phyloP scores from a whole-genome alignment of 2,329 filamentous ascomycete species.

The Beauveria medogensis region DNA sequence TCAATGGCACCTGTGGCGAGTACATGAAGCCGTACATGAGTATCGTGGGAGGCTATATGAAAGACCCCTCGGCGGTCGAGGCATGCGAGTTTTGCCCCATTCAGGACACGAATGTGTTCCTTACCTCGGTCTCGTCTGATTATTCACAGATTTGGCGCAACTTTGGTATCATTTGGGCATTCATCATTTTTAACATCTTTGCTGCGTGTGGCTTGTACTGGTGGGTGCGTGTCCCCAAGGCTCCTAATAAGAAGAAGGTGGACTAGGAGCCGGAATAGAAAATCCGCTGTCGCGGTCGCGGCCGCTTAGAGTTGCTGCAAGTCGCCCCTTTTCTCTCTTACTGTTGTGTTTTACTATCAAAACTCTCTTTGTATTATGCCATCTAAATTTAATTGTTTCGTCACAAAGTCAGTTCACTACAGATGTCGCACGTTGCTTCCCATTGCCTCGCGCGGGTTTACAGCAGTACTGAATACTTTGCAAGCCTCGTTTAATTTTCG shows the following conservation, averaged over 20 bases:
- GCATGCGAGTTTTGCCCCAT: slow-evolving; percentile 50
- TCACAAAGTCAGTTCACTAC: too few relatives aligned
- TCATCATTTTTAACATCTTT: slow-evolving; percentile 49
- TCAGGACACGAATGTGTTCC: slow-evolving; percentile 43
- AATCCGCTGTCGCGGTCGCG: too few relatives aligned
- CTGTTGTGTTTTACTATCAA: too few relatives aligned
- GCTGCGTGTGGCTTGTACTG: slow-evolving; percentile 37
- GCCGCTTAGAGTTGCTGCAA: too few relatives aligned
- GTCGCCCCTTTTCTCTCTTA: too few relatives aligned
- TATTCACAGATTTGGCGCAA: slow-evolving; percentile 60
- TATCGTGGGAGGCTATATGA: slow-evolving; percentile 43
- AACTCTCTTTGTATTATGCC: too few relatives aligned
- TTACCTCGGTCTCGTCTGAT: slow-evolving; percentile 38
- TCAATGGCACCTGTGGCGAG: slow-evolving; percentile 49
- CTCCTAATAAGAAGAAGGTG: slow-evolving; percentile 18
- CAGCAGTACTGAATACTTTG: too few relatives aligned
- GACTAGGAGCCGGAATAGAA: slow-evolving; percentile 13
- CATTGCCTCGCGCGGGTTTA: too few relatives aligned
- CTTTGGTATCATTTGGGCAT: slow-evolving; percentile 55
- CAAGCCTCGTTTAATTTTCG: too few relatives aligned
- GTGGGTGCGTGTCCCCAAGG: slow-evolving; percentile 38
- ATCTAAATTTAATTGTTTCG: too few relatives aligned
- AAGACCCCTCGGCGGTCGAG: slow-evolving; percentile 36
- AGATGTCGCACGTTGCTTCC: too few relatives aligned
- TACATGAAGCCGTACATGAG: slow-evolving; percentile 49